Base-by-base conservation (phyloP, 495 filamentous ascomycete species). In the Penicillium ucsense region DNA sequence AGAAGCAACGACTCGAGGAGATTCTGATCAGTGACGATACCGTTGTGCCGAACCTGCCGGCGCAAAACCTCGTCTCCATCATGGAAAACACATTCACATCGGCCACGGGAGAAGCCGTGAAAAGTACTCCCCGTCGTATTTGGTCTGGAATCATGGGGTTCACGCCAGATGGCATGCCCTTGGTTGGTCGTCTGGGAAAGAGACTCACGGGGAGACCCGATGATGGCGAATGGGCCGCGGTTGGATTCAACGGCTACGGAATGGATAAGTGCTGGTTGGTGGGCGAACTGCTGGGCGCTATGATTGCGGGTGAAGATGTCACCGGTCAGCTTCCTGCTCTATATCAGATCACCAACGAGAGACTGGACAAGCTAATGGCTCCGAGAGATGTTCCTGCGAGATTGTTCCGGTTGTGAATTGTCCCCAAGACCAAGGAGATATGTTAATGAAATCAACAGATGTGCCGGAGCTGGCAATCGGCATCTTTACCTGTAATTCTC, bases 71-170 rank as follows among this genome's bases (percentile, higher is more conserved):
- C 11, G 27, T 12, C 10, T 35, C 41, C 8, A 8, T 44, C 31
- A 44, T 44, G 41, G 32, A 12, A 12, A 20, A 32, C 3, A 44
- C 41, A 9, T 44, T 44, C 41, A 44, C 34, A 12, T 44, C 41
- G 3, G 31, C 41, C 8, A 44, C 41, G 4, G 41, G 41, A 6
- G 41, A 35, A 29, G 12, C 41, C 3, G 3, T 44, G 31, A 44
- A 44, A 7, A 28, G 11, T 0, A 35, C 31, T n/a, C 41, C 41
- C 8, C 41, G 41, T 8, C 41, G 41, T 10, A 44, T 44, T 28
- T 44, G 41, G 41, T 44, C 41, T 44, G 41, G 41, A 20, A 44
- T 44, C n/a, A 44, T 44, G 41, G 41, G 41, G 8, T 44, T 44
- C 28, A 44, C 41, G 1, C 41, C 41, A 0, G 41, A 44, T 11